These are phyloP conservation scores for Chlorella sorokiniana DNA, from an alignment of 139 green algal genomes.

Conservation along the genomic window DNA sequence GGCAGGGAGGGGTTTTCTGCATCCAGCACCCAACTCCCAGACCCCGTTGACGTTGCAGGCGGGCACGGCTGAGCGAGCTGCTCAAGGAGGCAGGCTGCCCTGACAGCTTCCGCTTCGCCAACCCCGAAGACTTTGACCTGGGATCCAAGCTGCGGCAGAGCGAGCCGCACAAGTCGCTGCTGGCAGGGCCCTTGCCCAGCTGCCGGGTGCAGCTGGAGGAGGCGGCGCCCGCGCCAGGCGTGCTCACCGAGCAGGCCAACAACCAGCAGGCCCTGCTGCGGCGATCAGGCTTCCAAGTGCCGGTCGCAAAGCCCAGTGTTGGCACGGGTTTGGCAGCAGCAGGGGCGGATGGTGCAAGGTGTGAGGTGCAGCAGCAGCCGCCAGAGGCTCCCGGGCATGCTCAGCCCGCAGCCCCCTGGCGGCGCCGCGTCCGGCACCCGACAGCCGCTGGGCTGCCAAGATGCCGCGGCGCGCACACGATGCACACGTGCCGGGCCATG, in stretches of 20 bases:
- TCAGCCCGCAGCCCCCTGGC: background rate
- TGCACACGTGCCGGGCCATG: conserved; percentile 16
- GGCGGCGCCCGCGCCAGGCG: conserved; percentile 32
- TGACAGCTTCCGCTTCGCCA: conserved; percentile 31
- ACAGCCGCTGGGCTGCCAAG: conserved; percentile 28
- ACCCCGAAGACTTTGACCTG: conserved; percentile 13
- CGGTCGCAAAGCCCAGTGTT: background rate
- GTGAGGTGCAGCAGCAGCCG: background rate
- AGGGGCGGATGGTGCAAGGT: background rate
- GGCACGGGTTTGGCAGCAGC: background rate
- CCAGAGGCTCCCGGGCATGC: background rate
- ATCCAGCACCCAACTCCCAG: background rate
- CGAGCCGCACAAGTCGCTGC: conserved; percentile 21
- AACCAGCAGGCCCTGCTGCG: conserved; percentile 34
- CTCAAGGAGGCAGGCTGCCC: conserved; percentile 33
- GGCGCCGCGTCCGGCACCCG: background rate
- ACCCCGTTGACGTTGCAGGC: background rate
- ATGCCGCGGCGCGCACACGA: conserved; percentile 1
- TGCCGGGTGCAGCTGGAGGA: background rate
- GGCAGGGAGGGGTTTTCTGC: background rate
- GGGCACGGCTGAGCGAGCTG: background rate
- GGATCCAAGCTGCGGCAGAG: conserved; percentile 11
- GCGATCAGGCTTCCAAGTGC: conserved; percentile 23
- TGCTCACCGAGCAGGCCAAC: conserved; percentile 10
- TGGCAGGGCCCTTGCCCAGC: background rate